Base-by-base conservation (phyloP, 2,329 filamentous ascomycete genomes). In the Paracorniculantispora psalliotae region DNA sequence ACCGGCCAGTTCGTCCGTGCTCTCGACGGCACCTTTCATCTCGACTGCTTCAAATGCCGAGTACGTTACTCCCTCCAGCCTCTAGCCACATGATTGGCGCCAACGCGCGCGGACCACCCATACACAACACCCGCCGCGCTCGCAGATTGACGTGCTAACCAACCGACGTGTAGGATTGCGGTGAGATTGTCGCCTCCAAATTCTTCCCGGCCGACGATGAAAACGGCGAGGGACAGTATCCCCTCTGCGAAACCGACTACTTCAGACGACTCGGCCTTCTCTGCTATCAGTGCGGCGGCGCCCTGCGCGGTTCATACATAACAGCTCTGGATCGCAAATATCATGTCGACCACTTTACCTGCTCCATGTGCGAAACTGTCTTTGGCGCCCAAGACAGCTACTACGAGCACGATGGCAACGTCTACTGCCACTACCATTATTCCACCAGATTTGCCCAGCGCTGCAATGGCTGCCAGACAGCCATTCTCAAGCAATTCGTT, bases 381-480 rank as follows among this genome's bases (percentile, higher is more conserved):
- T 99, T 99, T 71, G 94, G 94, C 54, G 94, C 94, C 7, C 91
- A 96, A 69, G 94, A 99, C 78, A 97, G 92, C 72, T 99, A 99
- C 74, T 99, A 99, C 75, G 94, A 99, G 74, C 94, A 99, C 69
- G 92, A 97, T 68, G 89, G 91, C 64, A 89, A 91, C 67, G 94
- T 99, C 26, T 99, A 96, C 73, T 99, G 94, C 73, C 94, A 99
- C 72, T 99, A 96, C 72, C 94, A 99, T 74, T 99, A 99, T 73
- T 97, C 93, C 13, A 99, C 94, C 17, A 91, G 92, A 69, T 97
- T 97, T 71, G 94, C 94, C 37, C 93, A 97, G 71, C 84, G 91
- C 59, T 99, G 94, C 73, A 96, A 96, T 72, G 94, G 94, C 64
- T 99, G 94, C 69, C 92, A 96, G 69, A 97, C 93, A 2, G 91